These are phyloP conservation scores for Mucor mucedo DNA, from an alignment of 371 early-diverging fungal genomes.

Conservation along the genomic window DNA sequence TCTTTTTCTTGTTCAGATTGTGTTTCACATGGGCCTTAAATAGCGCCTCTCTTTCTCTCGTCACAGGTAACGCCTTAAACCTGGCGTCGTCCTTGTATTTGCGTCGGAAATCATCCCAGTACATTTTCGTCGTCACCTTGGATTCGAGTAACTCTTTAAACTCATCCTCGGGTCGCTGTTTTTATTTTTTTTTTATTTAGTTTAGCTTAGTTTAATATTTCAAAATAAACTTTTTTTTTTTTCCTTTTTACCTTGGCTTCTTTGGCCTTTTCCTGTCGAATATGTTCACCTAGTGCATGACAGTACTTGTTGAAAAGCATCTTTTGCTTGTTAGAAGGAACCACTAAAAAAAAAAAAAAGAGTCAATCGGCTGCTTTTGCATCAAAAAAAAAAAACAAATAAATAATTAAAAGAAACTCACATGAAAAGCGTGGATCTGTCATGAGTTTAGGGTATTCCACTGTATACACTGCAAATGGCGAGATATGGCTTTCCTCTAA, in stretches of 20 bases:
- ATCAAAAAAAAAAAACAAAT: slow-evolving; percentile 17
- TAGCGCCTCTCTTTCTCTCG: slow-evolving; percentile 55
- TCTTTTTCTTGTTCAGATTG: slow-evolving; percentile 34
- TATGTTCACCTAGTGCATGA: slow-evolving; percentile 59
- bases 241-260: slow-evolving; percentile 39
- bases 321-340: slow-evolving; percentile 50
- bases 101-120: slow-evolving; percentile 71
- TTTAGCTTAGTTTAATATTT: slow-evolving; percentile 17
- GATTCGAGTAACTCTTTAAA: slow-evolving; percentile 55
- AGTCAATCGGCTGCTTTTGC: slow-evolving; percentile 21
- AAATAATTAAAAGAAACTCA: slow-evolving; percentile 35
- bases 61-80: slow-evolving; percentile 50
- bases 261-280: slow-evolving; percentile 55
- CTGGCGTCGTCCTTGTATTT: slow-evolving; percentile 63
- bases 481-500: slow-evolving; percentile 70
- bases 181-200: slow-evolving; percentile 2
- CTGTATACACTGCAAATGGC: slow-evolving; percentile 78
- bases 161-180: slow-evolving; percentile 53
- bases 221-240: slow-evolving; percentile 12
- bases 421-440: slow-evolving; percentile 61
- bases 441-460: slow-evolving; percentile 64
- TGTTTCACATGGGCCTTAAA: slow-evolving; percentile 62
- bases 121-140: slow-evolving; percentile 51
- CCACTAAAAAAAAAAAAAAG: slow-evolving; percentile 30
- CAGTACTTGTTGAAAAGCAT: slow-evolving; percentile 76